phyloP scores from a whole-genome alignment of 345 rosid species.

The Acer saccharum region DNA sequence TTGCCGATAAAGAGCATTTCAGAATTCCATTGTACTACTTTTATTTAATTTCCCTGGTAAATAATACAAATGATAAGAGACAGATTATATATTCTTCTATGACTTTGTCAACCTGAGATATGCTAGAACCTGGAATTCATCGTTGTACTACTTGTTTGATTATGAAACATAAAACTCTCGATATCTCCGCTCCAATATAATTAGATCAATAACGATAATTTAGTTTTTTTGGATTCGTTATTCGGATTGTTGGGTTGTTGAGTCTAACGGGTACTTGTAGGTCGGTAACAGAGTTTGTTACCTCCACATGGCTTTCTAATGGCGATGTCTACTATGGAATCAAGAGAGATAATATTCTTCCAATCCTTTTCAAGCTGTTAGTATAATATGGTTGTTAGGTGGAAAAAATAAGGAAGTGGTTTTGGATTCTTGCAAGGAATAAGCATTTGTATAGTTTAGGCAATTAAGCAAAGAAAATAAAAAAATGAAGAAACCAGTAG shows the following conservation, averaged over 20 bases:
- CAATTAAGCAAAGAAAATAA: too few species aligned
- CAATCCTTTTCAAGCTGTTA: background rate
- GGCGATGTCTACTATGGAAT: constrained; percentile 20
- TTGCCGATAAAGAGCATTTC: background rate
- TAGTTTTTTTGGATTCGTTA: constrained; percentile 7
- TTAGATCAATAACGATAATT: background rate
- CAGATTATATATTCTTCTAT: background rate
- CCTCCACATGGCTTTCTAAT: background rate
- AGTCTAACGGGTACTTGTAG: background rate
- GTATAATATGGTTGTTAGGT: background rate
- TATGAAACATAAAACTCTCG: background rate
- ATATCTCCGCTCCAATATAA: background rate
- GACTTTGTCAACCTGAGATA: background rate
- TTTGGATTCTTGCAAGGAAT: background rate
- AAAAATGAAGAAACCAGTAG: too few species aligned
- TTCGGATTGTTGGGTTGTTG: too few species aligned
- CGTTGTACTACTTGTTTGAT: background rate
- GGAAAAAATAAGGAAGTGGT: background rate
- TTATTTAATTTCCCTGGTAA: background rate
- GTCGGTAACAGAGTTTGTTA: constrained; percentile 1
- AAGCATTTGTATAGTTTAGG: background rate
- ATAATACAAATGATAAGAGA: background rate
- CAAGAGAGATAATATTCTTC: constrained; percentile 1
- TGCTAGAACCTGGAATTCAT: background rate
- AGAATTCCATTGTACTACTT: background rate